Evolutionary conservation across 164 flowering plant genomes (phyloP), one percentile per base, ranked within the genome.

Genomic region (grape (Vitis vinifera)): DNA sequence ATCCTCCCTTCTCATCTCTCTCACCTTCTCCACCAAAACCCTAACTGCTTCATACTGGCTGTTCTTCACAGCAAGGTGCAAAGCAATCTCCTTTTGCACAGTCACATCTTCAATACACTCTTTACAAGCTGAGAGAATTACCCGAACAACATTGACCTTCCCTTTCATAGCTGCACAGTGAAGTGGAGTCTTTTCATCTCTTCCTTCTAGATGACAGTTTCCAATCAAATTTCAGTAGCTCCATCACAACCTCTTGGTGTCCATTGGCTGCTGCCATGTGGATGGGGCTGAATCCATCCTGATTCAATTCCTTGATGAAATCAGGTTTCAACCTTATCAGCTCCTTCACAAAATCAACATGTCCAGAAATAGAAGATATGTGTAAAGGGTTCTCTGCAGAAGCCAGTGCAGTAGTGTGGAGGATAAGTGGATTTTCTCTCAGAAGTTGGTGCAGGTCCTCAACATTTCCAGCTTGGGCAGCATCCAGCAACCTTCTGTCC

Each of bases 31-130:
- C 27, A 83, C 62, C 69, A 86, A 9, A 1, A 62, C 58, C 7
- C 9, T 49, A 2, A 83, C 31, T 5, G 83, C 80, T 56, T 69
- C 82, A 53, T 65, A 44, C 68, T 78, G 79, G 62, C 70, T 30
- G 59, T 65, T 59, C 71, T 75, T 80, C 12, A 80, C 76, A 8
- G 89, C 86, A 56, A 86, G 76, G 50, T 86, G 87, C 56, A 86
- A 49, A 27, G 79, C 79, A 65, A 79, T 80, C 63, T 86, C 84
- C 1, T 57, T 48, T 47, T 69, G 73, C 27, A 62, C 30, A 0
- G 74, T 76, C 49, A 79, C 65, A 59, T 79, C 81, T 27, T 63
- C 75, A 44, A 79, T 12, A 52, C 73, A 68, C 1, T 65, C 77
- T 2, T 67, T 59, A 64, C 76, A 77, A 51, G 62, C 17, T 0